Conservation (phyloP, 2,329 filamentous ascomycete genomes). For the Taxawa tesnikishii region DNA sequence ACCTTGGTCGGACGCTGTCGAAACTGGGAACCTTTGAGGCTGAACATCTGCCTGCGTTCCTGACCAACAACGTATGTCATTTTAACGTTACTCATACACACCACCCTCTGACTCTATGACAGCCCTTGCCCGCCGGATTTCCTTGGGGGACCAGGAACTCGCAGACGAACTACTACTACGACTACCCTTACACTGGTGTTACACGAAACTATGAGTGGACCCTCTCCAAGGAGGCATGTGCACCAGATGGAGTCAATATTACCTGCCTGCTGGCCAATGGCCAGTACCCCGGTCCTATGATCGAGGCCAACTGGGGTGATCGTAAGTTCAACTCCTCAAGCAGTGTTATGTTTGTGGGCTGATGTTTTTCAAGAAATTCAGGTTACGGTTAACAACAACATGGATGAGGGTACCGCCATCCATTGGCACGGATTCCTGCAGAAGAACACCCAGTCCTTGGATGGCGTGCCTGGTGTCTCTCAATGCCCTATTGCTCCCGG, state of each 20-base stretch:
- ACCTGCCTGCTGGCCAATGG: slow-evolving; percentile 11
- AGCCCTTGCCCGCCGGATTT: not conserved
- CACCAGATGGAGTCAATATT: slow-evolving; percentile 16
- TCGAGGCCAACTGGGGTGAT: slow-evolving; percentile 28
- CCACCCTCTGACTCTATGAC: not conserved
- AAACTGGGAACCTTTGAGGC: not conserved
- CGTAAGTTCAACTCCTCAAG: slow-evolving; percentile 19
- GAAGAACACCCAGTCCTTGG: slow-evolving; percentile 22
- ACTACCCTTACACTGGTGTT: slow-evolving; percentile 12
- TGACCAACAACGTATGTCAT: not conserved
- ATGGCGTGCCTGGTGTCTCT: slow-evolving; percentile 28
- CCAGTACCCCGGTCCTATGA: slow-evolving; percentile 13
- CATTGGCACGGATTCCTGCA: slow-evolving; percentile 30
- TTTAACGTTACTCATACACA: not conserved
- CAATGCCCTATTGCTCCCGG: slow-evolving; percentile 30
- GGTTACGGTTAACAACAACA: slow-evolving; percentile 22
- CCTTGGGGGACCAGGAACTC: slow-evolving; percentile 16
- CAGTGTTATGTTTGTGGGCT: slow-evolving; percentile 11
- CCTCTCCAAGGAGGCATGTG: slow-evolving; percentile 13
- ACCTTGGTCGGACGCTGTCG: too few relatives aligned
- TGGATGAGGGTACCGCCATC: slow-evolving; percentile 23
- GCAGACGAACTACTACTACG: slow-evolving; percentile 14
- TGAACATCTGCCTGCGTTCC: not conserved
- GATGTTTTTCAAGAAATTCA: slow-evolving; percentile 14
- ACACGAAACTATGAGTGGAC: slow-evolving; percentile 17